Conservation (phyloP, 2,329 filamentous ascomycete genomes). For the Colletotrichum tanaceti region DNA sequence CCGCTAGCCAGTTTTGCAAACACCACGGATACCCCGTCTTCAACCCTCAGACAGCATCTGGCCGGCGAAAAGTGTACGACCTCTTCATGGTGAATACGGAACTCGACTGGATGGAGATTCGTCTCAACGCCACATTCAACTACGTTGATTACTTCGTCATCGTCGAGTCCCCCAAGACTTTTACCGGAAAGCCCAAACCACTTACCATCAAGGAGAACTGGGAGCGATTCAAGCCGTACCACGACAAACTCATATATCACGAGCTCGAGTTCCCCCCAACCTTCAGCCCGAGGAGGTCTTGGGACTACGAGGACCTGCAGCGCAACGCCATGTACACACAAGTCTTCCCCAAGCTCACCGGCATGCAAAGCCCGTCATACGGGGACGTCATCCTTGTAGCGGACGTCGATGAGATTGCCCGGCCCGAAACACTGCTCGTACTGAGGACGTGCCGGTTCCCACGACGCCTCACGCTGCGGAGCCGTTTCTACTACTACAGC, state of each 20-base stretch:
- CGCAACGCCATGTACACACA: slow-evolving; percentile 69
- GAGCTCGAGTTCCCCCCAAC: slow-evolving; percentile 42
- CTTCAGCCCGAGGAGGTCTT: slow-evolving; percentile 47
- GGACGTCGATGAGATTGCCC: slow-evolving; percentile 71
- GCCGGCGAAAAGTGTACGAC: slow-evolving; percentile 67
- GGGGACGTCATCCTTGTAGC: slow-evolving; percentile 70
- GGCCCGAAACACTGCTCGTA: slow-evolving; percentile 60
- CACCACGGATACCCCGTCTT: slow-evolving; percentile 51
- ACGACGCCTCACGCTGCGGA: slow-evolving; percentile 62
- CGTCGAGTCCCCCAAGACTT: slow-evolving; percentile 69
- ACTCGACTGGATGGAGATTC: slow-evolving; percentile 74
- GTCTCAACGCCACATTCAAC: slow-evolving; percentile 67
- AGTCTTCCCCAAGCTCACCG: slow-evolving; percentile 62
- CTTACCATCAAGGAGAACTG: slow-evolving; percentile 66
- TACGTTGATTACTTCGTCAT: slow-evolving; percentile 75
- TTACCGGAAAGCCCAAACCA: slow-evolving; percentile 67
- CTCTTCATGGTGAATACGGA: slow-evolving; percentile 72
- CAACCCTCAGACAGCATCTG: slow-evolving; percentile 41
- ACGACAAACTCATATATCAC: slow-evolving; percentile 70
- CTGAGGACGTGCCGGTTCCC: slow-evolving; percentile 66
- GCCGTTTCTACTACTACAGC: slow-evolving; percentile 68
- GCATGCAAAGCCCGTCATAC: slow-evolving; percentile 53
- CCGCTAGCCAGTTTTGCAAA: slow-evolving; percentile 47
- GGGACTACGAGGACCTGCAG: slow-evolving; percentile 64
- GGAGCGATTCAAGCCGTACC: slow-evolving; percentile 62